Conservation (phyloP, 441 rosid species). For the Syzygium malaccense region DNA sequence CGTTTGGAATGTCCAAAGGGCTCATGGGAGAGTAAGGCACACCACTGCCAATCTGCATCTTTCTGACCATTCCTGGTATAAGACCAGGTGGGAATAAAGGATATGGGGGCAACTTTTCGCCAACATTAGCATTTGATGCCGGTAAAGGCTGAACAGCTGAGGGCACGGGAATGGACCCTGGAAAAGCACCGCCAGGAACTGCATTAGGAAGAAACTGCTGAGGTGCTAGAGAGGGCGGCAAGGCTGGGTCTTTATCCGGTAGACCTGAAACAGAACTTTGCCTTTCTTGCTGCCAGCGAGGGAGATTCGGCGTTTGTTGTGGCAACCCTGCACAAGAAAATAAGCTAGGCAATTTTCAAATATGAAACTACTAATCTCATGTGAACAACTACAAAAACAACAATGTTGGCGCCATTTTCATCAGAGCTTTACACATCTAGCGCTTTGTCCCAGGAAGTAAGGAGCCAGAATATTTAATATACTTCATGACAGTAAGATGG, state of each 20-base stretch:
- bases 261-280: slow-evolving; percentile 25
- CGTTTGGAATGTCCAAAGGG: slow-evolving; percentile 92
- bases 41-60: slow-evolving; percentile 99
- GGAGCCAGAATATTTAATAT: not conserved
- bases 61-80: slow-evolving; percentile 95
- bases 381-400: not conserved
- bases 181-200: slow-evolving; percentile 41
- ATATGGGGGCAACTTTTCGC: slow-evolving; percentile 81
- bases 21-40: slow-evolving; percentile 94
- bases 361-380: not conserved
- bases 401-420: not conserved
- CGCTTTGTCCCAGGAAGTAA: not conserved
- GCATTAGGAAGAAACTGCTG: slow-evolving; percentile 64
- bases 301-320: slow-evolving; percentile 30
- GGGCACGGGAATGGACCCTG: slow-evolving; percentile 53
- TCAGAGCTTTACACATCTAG: not conserved
- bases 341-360: not conserved
- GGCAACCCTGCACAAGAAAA: slow-evolving; percentile 36
- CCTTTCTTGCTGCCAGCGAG: slow-evolving; percentile 56
- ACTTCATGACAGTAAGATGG: not conserved
- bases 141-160: slow-evolving; percentile 46
- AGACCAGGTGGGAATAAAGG: slow-evolving; percentile 98
- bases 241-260: slow-evolving; percentile 32
- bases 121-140: slow-evolving; percentile 27
- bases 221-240: slow-evolving; percentile 31